Percentiles rank a stretch among this genome's conserved stretches.
Evolutionary conservation across 768 basidiomycete genomes (phyloP).

Genomic region (Scleroderma citrinum): DNA sequence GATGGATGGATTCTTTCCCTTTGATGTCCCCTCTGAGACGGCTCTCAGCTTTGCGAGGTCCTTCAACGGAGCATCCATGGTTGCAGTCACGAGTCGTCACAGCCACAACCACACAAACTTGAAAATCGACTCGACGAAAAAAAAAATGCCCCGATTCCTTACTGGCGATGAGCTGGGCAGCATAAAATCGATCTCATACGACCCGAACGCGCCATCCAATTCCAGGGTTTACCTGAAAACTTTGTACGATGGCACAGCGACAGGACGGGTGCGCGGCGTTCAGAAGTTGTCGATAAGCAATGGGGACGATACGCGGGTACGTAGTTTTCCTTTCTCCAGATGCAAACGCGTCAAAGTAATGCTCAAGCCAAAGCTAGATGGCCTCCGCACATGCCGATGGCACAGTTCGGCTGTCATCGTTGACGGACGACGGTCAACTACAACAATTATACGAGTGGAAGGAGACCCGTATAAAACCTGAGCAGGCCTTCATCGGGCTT

Average conservation of each 20-base stretch:
- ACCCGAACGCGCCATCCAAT: constrained; percentile 24
- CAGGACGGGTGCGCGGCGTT: constrained; percentile 32
- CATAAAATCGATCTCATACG: constrained; percentile 55
- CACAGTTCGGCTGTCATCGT: constrained; percentile 36
- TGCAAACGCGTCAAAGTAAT: constrained; percentile 13
- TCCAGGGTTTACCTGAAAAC: constrained; percentile 31
- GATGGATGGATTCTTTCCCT: constrained; percentile 51
- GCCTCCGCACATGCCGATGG: constrained; percentile 63
- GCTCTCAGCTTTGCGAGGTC: constrained; percentile 76
- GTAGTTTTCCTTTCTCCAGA: constrained; percentile 13
- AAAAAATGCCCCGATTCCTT: constrained; percentile 59
- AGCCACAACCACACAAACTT: neutral
- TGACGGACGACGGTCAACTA: constrained; percentile 39
- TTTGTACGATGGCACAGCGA: constrained; percentile 26
- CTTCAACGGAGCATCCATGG: constrained; percentile 72
- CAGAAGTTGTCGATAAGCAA: constrained; percentile 34
- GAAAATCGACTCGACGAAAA: neutral
- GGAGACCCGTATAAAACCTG: constrained; percentile 51
- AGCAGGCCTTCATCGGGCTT: constrained; percentile 59
- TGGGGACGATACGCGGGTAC: constrained; percentile 34
- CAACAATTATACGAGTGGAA: constrained; percentile 49
- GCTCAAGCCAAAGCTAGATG: constrained; percentile 47
- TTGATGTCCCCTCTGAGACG: constrained; percentile 40
- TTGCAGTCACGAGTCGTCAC: neutral
- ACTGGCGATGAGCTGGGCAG: constrained; percentile 76